Conservation (phyloP, 2,329 filamentous ascomycete genomes). For the Phoma sp. region DNA sequence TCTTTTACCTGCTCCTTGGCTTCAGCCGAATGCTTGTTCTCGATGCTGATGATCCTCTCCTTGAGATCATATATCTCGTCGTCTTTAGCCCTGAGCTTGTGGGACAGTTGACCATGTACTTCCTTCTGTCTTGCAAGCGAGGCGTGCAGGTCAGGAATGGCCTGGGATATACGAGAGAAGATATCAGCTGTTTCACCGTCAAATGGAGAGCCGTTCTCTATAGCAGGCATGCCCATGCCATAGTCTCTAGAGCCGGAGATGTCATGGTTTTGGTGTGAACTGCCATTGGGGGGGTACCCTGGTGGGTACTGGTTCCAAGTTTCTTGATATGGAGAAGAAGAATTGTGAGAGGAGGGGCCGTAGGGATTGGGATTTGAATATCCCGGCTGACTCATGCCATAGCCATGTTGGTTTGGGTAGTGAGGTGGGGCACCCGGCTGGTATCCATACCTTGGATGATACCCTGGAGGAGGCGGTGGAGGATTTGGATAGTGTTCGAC, state of each 20-base stretch:
- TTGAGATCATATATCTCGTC: constrained; percentile 60
- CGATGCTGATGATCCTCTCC: constrained; percentile 58
- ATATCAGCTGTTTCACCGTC: constrained; percentile 48
- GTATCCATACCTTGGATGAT: constrained; percentile 47
- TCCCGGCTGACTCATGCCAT: constrained; percentile 45
- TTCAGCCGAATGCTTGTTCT: constrained; percentile 60
- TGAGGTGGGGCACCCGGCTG: constrained; percentile 45
- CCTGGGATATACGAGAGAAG: constrained; percentile 49
- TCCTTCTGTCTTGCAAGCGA: constrained; percentile 57
- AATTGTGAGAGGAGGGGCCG: constrained; percentile 45
- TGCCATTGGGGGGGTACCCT: constrained; percentile 45
- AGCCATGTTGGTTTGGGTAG: constrained; percentile 43
- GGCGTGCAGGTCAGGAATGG: constrained; percentile 49
- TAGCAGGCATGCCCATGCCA: constrained; percentile 33
- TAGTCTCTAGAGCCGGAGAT: constrained; percentile 47
- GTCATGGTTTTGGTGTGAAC: constrained; percentile 47
- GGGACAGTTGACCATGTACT: constrained; percentile 59
- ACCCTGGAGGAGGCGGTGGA: constrained; percentile 74
- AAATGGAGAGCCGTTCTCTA: constrained; percentile 43
- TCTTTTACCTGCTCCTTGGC: constrained; percentile 62
- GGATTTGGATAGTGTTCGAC: constrained; percentile 54
- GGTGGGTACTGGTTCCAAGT: constrained; percentile 46
- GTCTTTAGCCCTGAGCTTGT: constrained; percentile 61
- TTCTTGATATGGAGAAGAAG: constrained; percentile 48
- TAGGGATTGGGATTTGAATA: constrained; percentile 44